A percentile compares a stretch with the other conserved stretches of the same genome.
These are phyloP conservation scores for Mesostigma viride DNA, from an alignment of 139 green algal species.

Conservation along the genomic window DNA sequence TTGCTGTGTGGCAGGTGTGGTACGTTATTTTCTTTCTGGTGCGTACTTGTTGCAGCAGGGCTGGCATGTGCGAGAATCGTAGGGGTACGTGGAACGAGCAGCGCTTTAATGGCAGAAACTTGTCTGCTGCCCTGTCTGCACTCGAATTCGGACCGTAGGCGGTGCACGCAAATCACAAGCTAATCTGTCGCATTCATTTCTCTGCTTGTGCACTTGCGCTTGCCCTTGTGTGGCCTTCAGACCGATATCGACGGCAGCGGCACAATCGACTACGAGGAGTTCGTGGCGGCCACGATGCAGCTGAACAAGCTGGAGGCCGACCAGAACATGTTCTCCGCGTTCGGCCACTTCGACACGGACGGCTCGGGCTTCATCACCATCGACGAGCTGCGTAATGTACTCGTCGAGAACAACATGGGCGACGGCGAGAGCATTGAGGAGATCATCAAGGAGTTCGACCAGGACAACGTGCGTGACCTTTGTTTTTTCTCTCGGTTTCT, in stretches of 20 bases:
- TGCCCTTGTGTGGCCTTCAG: no score
- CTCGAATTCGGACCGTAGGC: no score
- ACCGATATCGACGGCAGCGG: slow-evolving; percentile 42
- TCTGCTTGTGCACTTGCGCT: no score
- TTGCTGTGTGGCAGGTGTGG: no score
- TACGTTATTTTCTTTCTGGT: no score
- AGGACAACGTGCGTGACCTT: slow-evolving; percentile 17
- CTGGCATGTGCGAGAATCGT: no score
- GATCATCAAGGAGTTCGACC: slow-evolving; percentile 15
- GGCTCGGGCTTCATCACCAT: slow-evolving; percentile 27
- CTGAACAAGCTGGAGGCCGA: slow-evolving; percentile 31
- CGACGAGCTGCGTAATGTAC: slow-evolving; percentile 21
- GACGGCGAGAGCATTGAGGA: neutral
- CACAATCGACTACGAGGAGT: slow-evolving; percentile 81
- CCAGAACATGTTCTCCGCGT: slow-evolving; percentile 34
- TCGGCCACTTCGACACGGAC: slow-evolving; percentile 34
- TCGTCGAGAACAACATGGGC: slow-evolving; percentile 8
- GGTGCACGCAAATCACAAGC: no score
- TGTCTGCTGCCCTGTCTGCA: no score
- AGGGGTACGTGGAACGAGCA: no score
- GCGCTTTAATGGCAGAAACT: no score
- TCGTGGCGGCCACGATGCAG: slow-evolving; percentile 53
- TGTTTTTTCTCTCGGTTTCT: neutral
- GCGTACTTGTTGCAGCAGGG: no score
- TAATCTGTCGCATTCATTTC: no score